These are phyloP conservation scores for Sutorius australiensis DNA, from an alignment of 768 basidiomycete species.

Conservation along the genomic window DNA sequence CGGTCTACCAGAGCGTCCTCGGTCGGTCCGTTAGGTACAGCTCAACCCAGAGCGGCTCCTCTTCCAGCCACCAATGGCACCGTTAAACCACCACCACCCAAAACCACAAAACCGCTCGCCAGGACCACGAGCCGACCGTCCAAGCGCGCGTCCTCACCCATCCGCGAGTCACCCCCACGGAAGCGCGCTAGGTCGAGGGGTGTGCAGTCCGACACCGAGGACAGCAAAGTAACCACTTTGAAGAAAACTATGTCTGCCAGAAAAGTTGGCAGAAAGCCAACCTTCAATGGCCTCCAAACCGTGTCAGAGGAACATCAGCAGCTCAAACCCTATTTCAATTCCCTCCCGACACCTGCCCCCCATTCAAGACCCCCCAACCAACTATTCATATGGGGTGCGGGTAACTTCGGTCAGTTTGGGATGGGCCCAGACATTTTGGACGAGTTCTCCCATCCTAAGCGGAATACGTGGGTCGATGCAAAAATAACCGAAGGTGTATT, in stretches of 20 bases:
- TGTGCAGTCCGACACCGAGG: slow-evolving; percentile 42
- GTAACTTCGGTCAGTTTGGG: slow-evolving; percentile 95
- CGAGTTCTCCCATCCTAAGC: slow-evolving; percentile 73
- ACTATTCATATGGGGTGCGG: slow-evolving; percentile 86
- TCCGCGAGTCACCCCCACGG: slow-evolving; percentile 39
- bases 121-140: slow-evolving; percentile 23
- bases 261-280: slow-evolving; percentile 30
- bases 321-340: slow-evolving; percentile 58
- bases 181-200: slow-evolving; percentile 45
- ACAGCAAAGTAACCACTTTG: slow-evolving; percentile 26
- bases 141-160: slow-evolving; percentile 52
- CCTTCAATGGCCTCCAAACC: slow-evolving; percentile 29
- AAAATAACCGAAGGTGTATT: slow-evolving; percentile 69
- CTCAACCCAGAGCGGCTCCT: slow-evolving; percentile 28
- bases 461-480: slow-evolving; percentile 73
- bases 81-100: slow-evolving; percentile 32
- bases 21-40: slow-evolving; percentile 34
- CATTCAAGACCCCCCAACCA: slow-evolving; percentile 62
- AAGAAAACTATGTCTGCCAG: slow-evolving; percentile 25
- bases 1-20: slow-evolving; percentile 53
- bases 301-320: slow-evolving; percentile 37
- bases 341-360: slow-evolving; percentile 55
- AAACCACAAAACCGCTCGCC: slow-evolving; percentile 34
- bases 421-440: slow-evolving; percentile 72
- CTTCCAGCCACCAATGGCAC: slow-evolving; percentile 27